Conservation (phyloP, 2,329 filamentous ascomycete genomes). For the Hirsutella thompsonii region DNA sequence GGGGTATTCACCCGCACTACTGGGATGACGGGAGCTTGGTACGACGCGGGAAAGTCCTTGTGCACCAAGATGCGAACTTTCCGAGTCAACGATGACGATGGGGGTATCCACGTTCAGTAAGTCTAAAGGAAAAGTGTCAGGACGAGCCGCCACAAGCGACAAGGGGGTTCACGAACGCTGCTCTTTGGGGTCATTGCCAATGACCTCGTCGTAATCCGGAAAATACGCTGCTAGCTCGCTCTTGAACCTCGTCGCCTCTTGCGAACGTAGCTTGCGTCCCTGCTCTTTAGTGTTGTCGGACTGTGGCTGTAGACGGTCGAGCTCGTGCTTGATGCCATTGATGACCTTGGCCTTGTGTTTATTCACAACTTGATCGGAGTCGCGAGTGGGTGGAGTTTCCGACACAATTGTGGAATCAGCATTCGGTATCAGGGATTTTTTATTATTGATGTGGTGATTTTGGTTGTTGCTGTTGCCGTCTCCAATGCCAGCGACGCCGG, state of each 20-base stretch:
- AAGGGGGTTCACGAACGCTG: slow-evolving; percentile 46
- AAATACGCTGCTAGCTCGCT: slow-evolving; percentile 88
- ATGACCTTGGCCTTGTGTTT: slow-evolving; percentile 45
- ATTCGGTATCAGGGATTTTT: neutral
- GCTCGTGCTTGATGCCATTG: slow-evolving; percentile 49
- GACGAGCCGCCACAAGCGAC: neutral
- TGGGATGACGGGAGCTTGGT: slow-evolving; percentile 12
- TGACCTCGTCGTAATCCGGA: slow-evolving; percentile 85
- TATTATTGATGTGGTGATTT: slow-evolving; percentile 10
- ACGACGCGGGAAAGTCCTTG: slow-evolving; percentile 13
- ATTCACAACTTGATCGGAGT: slow-evolving; percentile 21
- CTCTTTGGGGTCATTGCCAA: slow-evolving; percentile 72
- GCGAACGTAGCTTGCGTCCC: slow-evolving; percentile 70
- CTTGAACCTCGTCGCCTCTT: slow-evolving; percentile 76
- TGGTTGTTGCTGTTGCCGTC: slow-evolving; percentile 1
- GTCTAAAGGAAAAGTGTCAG: slow-evolving; percentile 39
- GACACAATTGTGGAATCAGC: neutral
- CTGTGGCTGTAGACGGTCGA: slow-evolving; percentile 39
- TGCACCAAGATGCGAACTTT: slow-evolving; percentile 15
- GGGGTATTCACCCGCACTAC: slow-evolving; percentile 15
- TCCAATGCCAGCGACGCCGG: slow-evolving; percentile 2
- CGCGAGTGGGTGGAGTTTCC: slow-evolving; percentile 1
- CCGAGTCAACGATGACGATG: slow-evolving; percentile 54
- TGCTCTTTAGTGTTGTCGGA: slow-evolving; percentile 37
- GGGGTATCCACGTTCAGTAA: slow-evolving; percentile 59